phyloP scores from a whole-genome alignment of 2,329 filamentous ascomycete genomes.

The Pyricularia sp. region DNA sequence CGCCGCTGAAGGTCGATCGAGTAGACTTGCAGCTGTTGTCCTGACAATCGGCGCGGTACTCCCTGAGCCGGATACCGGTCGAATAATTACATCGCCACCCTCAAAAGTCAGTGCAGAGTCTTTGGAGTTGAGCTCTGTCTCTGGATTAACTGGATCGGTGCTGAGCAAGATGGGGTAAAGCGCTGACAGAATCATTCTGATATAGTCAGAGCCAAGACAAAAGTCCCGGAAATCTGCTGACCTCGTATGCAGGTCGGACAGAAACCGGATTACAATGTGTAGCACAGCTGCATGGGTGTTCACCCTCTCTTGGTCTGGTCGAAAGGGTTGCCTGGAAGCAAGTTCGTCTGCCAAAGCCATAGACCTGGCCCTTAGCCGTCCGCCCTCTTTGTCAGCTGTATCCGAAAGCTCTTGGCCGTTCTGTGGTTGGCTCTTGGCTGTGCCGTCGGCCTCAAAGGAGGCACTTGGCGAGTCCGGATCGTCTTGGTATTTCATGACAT shows the following conservation, averaged over 20 bases:
- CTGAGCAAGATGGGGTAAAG: constrained; percentile 84
- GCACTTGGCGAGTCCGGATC: constrained; percentile 40
- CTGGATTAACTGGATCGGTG: constrained; percentile 67
- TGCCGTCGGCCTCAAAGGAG: constrained; percentile 6
- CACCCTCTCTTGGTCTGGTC: constrained; percentile 34
- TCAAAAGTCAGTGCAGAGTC: constrained; percentile 75
- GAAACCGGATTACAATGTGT: constrained; percentile 63
- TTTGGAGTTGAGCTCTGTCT: constrained; percentile 75
- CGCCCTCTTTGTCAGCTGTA: constrained; percentile 8
- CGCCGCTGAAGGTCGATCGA: constrained; percentile 24
- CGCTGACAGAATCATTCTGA: constrained; percentile 64
- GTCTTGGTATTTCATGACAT: constrained; percentile 49
- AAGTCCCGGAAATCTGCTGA: constrained; percentile 75
- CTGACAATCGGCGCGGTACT: constrained; percentile 57
- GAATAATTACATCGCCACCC: constrained; percentile 71
- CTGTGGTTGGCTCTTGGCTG: constrained; percentile 11
- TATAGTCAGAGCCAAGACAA: constrained; percentile 64
- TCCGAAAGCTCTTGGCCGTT: not conserved
- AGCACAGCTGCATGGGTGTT: constrained; percentile 52
- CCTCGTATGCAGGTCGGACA: constrained; percentile 64
- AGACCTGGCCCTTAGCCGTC: constrained; percentile 39
- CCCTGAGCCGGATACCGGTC: constrained; percentile 52
- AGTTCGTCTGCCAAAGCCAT: constrained; percentile 54
- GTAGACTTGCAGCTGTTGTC: constrained; percentile 44
- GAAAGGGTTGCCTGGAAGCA: constrained; percentile 14